Evolutionary conservation across 1,284 basidiomycete genomes (phyloP).

Genomic region (Agaricales sp.): DNA sequence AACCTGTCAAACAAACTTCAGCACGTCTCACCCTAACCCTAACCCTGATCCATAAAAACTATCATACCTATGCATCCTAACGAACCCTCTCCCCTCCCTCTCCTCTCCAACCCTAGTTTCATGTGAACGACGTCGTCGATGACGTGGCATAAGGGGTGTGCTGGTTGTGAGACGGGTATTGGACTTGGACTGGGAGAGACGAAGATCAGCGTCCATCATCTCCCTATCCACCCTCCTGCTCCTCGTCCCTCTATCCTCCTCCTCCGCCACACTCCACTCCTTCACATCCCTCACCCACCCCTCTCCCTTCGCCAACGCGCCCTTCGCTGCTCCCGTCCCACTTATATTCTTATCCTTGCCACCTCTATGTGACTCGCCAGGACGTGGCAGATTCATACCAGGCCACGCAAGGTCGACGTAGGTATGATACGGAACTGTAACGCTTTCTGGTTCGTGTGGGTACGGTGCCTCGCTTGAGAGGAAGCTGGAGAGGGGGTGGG

Average conservation of each 20-base stretch:
- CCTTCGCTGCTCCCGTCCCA: too few relatives aligned
- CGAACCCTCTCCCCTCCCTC: conserved; percentile 19
- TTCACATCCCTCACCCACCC: not conserved
- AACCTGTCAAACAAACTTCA: conserved; percentile 49
- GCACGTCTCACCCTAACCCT: not conserved
- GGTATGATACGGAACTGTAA: conserved; percentile 58
- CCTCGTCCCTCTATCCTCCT: too few relatives aligned
- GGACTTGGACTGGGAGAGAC: not conserved
- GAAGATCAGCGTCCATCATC: not conserved
- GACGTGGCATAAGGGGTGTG: not conserved
- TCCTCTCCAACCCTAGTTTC: too few relatives aligned
- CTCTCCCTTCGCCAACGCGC: conserved; percentile 1
- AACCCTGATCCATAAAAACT: too few relatives aligned
- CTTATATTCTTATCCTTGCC: too few relatives aligned
- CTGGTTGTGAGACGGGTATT: not conserved
- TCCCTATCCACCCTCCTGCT: not conserved
- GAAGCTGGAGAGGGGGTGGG: conserved; percentile 70
- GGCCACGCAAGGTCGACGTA: conserved; percentile 44
- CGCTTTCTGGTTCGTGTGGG: conserved; percentile 40
- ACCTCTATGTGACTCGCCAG: too few relatives aligned
- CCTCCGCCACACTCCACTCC: too few relatives aligned
- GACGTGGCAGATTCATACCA: too few relatives aligned
- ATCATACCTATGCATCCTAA: not conserved
- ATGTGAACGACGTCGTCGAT: too few relatives aligned
- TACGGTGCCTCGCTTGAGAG: conserved; percentile 55